phyloP scores from a whole-genome alignment of 257 asterid species.

The Buddleja alternifolia region DNA sequence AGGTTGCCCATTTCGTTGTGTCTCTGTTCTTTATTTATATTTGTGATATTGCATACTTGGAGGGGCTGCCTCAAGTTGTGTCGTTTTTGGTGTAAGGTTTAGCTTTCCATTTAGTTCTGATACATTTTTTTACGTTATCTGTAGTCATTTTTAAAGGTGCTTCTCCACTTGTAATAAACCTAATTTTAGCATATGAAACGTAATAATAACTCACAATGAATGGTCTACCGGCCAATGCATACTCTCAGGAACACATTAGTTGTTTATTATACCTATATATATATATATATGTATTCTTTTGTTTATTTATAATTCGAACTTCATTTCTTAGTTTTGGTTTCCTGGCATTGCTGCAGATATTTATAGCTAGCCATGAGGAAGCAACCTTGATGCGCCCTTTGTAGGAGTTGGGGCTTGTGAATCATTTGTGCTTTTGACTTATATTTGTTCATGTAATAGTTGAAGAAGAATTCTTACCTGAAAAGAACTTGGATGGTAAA shows the following conservation, averaged over 20 bases:
- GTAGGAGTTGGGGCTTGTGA: constrained; percentile 30
- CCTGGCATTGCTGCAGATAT: constrained; percentile 41
- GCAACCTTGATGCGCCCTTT: constrained; percentile 4
- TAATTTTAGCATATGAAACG: not conserved
- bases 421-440: constrained; percentile 18
- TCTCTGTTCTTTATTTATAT: constrained; percentile 3
- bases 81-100: constrained; percentile 9
- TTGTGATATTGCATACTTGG: not conserved
- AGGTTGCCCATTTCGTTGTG: not conserved
- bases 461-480: constrained; percentile 27
- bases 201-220: not conserved
- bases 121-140: not conserved
- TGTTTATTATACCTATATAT: not conserved
- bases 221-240: not conserved
- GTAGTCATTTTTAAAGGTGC: not conserved
- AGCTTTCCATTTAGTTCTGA: not conserved
- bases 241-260: not conserved
- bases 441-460: constrained; percentile 31
- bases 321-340: constrained; percentile 21
- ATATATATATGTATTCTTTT: not conserved
- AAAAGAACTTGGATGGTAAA: constrained; percentile 28
- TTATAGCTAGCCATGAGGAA: constrained; percentile 39
- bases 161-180: not conserved
- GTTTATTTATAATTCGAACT: not conserved
- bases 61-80: not conserved